Base-by-base conservation (phyloP, 2,329 filamentous ascomycete genomes). In the Monascus ruber region DNA sequence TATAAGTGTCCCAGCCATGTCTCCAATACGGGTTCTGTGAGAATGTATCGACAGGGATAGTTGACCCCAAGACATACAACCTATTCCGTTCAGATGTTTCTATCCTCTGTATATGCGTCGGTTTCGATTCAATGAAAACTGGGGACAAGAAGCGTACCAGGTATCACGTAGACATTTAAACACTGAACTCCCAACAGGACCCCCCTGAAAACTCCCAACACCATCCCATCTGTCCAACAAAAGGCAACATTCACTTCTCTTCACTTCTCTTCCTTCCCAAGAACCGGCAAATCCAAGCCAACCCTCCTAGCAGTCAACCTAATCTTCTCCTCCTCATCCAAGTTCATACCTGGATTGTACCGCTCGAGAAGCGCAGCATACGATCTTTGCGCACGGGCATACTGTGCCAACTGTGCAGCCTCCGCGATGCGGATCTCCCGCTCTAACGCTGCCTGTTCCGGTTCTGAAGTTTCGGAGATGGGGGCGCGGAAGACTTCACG, bases 261-360 rank as follows among this genome's bases (percentile, higher is more conserved):
- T 17, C 17, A 28, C 25, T 24, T 25, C 44, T 34, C 39, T 26
- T 41, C 26, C 24, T 34, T 26, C 35, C 31, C 39, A 34, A 33
- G 24, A 34, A 34, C 61, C 0, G 89, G 89, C 63, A 96, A 59
- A 63, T 95, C 75, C 82, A 95, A 86, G 11, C 89, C 91, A 32
- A 96, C 87, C 57, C 85, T 77, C 63, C 86, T 71, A 6, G 91
- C 91, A 39, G 84, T 83, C 68, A 95, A 68, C 42, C 85, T 69
- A 33, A 95, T 79, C 44, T 85, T 73, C 68, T 96, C 88, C 57
- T 79, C 73, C 64, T 93, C 79, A 58, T 83, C 78, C 81, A 94
- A 85, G 49, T 77, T 76, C 78, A 93, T 85, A 11, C 88, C 87
- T 0, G 87, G 87, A 62, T 96, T 96, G 65, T 98, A 96, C 51